Evolutionary conservation across 192 early-diverging fungal species (phyloP), one percentile per base, ranked within the genome.

Genomic region (Radiomyces spectabilis): DNA sequence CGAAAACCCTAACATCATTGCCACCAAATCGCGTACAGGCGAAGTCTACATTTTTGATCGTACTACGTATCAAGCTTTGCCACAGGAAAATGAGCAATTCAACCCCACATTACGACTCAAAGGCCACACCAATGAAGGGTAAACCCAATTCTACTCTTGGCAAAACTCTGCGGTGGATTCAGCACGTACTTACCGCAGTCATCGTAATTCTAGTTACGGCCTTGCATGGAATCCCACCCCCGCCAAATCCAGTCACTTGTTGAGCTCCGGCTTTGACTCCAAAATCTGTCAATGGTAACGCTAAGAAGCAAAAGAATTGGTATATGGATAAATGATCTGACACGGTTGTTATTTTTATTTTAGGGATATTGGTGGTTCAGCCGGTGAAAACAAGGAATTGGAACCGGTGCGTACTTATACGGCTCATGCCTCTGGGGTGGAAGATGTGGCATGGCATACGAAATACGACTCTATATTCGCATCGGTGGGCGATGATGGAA

Each of bases 11-110:
- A 85, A 96, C 61, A 87, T 99, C 39, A 94, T 99, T 60, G 96
- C 94, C 9, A 95, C 94, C 6, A 93, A 96, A 56, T 87, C 94
- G 5, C 78, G 86, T 15, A 78, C 77, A 6, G 96, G 96, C 7
- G 91, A 92, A n/a, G 87, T 99, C 33, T 96, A 88, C 68, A 80
- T 99, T 50, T 99, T 99, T 77, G 94, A 97, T 65, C 84, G 93
- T 39, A 93, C 97, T 31, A 85, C 85, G 15, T 90, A 92, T 68
- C 83, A 89, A 42, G 84, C 79, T 31, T 81, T 75, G 37, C 93
- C 95, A 0, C 73, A 71, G 41, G 81, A 83, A 52, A 80, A 83
- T 46, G 84, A 83, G 35, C 71, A 84, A 35, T 97, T 93, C 71
- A 78, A 78, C 47, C 94, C 97, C 1, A 93, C 92, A 31, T 80